Conservation (phyloP, 192 early-diverging fungal species). For the Glomus cerebriforme region DNA sequence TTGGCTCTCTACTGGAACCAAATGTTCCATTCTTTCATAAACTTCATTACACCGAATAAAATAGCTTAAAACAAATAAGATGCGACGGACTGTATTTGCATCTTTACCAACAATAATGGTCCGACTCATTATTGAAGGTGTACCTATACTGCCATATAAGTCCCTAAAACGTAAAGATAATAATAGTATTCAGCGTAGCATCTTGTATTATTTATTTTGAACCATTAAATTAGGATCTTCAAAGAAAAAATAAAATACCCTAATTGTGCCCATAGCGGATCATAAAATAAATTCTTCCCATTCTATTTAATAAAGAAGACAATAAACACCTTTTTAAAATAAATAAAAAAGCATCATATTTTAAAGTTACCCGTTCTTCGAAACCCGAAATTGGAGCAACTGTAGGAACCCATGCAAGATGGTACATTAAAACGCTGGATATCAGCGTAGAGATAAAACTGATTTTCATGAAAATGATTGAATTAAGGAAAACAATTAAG, state of each 20-base stretch:
- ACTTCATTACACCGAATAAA: constrained; percentile 64
- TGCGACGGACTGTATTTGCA: constrained; percentile 48
- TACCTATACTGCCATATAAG: constrained; percentile 55
- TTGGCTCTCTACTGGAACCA: not conserved
- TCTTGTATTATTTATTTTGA: not conserved
- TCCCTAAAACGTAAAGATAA: constrained; percentile 38
- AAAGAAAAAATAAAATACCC: constrained; percentile 33
- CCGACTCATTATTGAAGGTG: constrained; percentile 48
- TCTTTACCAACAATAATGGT: constrained; percentile 56
- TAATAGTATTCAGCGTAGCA: not conserved
- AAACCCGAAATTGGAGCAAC: constrained; percentile 48
- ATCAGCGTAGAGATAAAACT: constrained; percentile 54
- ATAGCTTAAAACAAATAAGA: constrained; percentile 56
- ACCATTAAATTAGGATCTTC: not conserved
- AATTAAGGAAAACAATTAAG: not conserved
- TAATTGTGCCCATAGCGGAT: constrained; percentile 62
- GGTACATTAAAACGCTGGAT: constrained; percentile 52
- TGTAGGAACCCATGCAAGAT: constrained; percentile 60
- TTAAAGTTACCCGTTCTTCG: constrained; percentile 37
- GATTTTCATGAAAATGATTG: not conserved
- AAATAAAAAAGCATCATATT: no score
- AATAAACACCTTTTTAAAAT: not conserved
- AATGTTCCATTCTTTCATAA: constrained; percentile 42
- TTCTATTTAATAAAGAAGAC: constrained; percentile 16
- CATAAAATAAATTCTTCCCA: constrained; percentile 46